Evolutionary conservation across 495 filamentous ascomycete genomes (phyloP).

Genomic region (Talaromyces stipitatus): DNA sequence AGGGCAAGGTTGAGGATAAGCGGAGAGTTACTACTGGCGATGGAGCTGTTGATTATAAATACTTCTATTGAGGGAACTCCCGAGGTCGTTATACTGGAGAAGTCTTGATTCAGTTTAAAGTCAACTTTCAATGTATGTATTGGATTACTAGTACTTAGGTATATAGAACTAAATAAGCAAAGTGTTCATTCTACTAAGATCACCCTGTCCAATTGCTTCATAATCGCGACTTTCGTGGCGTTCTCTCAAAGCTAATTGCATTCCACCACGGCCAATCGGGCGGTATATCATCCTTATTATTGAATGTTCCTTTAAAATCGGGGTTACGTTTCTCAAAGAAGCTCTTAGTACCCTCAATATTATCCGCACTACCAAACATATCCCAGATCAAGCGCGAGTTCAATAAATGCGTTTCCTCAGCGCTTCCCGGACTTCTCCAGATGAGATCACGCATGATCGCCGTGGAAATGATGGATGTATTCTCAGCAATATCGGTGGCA

Average conservation of each 20-base stretch:
- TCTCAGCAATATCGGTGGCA: constrained; percentile 44
- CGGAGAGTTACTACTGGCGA: constrained; percentile 39
- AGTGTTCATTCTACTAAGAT: too few relatives aligned
- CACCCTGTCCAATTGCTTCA: too few relatives aligned
- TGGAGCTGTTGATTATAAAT: constrained; percentile 40
- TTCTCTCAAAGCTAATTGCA: not conserved
- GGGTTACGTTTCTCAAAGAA: constrained; percentile 43
- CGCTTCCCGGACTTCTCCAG: constrained; percentile 39
- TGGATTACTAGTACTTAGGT: not conserved
- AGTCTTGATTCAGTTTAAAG: not conserved
- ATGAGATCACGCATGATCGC: constrained; percentile 49
- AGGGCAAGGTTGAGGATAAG: constrained; percentile 32
- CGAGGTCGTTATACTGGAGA: not conserved
- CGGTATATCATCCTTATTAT: constrained; percentile 13
- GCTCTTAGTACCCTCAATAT: constrained; percentile 37
- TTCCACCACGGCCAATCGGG: constrained; percentile 22
- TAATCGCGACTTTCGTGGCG: not conserved
- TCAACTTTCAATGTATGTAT: not conserved
- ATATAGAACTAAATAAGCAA: too few relatives aligned
- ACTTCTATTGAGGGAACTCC: constrained; percentile 28
- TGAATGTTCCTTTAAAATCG: constrained; percentile 38
- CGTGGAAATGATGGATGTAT: constrained; percentile 42
- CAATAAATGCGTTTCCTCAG: constrained; percentile 50
- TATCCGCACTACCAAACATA: constrained; percentile 40
- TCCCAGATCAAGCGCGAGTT: constrained; percentile 49